Conservation (phyloP, 768 basidiomycete genomes). For the Termitomyces sp. region DNA sequence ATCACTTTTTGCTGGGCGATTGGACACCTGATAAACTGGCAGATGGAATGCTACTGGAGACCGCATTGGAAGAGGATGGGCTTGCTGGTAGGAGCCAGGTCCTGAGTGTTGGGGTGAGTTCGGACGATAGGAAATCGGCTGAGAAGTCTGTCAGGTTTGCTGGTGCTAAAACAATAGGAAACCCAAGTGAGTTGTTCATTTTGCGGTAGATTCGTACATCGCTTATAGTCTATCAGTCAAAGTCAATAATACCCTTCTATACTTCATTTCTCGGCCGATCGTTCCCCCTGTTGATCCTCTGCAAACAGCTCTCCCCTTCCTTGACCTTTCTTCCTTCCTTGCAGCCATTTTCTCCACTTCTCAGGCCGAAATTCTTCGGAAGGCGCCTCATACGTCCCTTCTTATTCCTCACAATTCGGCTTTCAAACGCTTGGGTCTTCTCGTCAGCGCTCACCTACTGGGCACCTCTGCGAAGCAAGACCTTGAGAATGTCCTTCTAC, state of each 20-base stretch:
- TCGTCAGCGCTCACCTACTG: constrained; percentile 85
- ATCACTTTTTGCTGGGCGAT: constrained; percentile 88
- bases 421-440: constrained; percentile 76
- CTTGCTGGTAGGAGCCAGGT: constrained; percentile 69
- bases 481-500: constrained; percentile 78
- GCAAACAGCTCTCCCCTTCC: constrained; percentile 70
- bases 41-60: constrained; percentile 74
- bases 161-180: constrained; percentile 74
- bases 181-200: constrained; percentile 51
- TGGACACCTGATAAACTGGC: constrained; percentile 67
- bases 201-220: neutral
- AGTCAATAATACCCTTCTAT: constrained; percentile 76
- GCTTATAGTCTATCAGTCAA: constrained; percentile 43
- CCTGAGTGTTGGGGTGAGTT: constrained; percentile 57
- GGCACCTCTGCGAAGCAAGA: constrained; percentile 73
- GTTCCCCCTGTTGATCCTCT: constrained; percentile 79
- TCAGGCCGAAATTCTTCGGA: constrained; percentile 65
- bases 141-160: constrained; percentile 69
- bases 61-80: constrained; percentile 68
- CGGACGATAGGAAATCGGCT: constrained; percentile 39
- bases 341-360: constrained; percentile 85
- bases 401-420: constrained; percentile 89
- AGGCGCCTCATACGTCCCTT: constrained; percentile 66
- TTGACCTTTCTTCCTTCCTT: constrained; percentile 89
- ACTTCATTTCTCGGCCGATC: constrained; percentile 82